A percentile compares a stretch with the other conserved stretches of the same genome.
Conservation (phyloP, 176 grass and related monocot genomes). For the Triticum monococcum region DNA sequence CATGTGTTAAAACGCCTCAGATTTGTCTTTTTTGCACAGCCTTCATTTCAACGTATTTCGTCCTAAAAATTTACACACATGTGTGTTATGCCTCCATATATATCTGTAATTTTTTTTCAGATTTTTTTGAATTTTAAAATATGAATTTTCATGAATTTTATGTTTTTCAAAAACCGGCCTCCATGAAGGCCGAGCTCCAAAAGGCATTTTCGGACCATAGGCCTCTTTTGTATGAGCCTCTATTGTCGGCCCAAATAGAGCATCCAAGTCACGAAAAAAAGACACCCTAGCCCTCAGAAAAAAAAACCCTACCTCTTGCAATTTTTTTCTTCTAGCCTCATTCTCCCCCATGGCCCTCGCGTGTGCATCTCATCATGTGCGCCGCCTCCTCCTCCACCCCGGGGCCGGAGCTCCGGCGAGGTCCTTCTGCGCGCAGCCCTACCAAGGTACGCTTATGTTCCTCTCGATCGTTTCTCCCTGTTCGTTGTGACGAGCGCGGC, state of each 20-base stretch:
- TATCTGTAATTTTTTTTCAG: no score
- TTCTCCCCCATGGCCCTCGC: constrained; percentile 21
- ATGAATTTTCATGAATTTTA: no score
- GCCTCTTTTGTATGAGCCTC: background rate
- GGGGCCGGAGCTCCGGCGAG: constrained; percentile 28
- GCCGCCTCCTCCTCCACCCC: constrained; percentile 35
- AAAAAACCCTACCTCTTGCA: background rate
- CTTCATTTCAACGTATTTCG: no score
- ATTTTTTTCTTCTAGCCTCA: background rate
- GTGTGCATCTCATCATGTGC: constrained; percentile 37
- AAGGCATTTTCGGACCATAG: no score
- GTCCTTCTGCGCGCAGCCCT: constrained; percentile 29
- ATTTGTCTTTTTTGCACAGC: no score
- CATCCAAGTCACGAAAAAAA: background rate
- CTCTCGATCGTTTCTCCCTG: background rate
- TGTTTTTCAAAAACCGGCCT: no score
- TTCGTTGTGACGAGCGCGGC: constrained; percentile 13
- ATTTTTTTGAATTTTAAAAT: no score
- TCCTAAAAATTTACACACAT: no score
- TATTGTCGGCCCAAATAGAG: background rate
- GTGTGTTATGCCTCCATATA: no score
- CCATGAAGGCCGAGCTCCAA: no score
- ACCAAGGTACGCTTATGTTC: constrained; percentile 41
- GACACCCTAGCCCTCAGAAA: no score
- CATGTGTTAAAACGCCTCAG: no score